phyloP scores from a whole-genome alignment of 116 monocot species.

The Phalaenopsis hybrid region DNA sequence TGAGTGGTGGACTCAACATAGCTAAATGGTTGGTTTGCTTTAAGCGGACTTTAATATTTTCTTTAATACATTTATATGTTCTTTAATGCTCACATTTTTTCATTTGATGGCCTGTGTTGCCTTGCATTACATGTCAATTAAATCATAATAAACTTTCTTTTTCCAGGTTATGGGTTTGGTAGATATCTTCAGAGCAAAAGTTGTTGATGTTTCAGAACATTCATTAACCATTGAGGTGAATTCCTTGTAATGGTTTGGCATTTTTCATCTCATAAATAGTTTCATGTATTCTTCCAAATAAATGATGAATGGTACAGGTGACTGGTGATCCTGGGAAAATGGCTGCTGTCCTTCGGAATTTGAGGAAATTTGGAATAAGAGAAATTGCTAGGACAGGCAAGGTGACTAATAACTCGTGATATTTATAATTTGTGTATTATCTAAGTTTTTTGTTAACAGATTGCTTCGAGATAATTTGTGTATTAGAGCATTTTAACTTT shows the following conservation, averaged over 20 bases:
- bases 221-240: conserved; percentile 77
- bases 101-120: neutral
- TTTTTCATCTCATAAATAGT: neutral
- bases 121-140: neutral
- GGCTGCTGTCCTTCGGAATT: conserved; percentile 66
- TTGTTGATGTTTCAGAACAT: conserved; percentile 85
- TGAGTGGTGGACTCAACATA: neutral
- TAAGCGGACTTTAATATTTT: neutral
- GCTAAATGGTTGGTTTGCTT: neutral
- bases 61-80: neutral
- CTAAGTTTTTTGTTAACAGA: no score
- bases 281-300: neutral
- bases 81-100: neutral
- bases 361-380: conserved; percentile 83
- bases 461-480: neutral
- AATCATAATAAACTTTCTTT: neutral
- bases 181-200: conserved; percentile 90
- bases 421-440: neutral
- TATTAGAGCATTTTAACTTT: neutral
- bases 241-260: neutral
- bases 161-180: conserved; percentile 81
- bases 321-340: conserved; percentile 99
- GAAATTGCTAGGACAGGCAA: conserved; percentile 98
- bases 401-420: conserved; percentile 25
- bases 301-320: conserved; percentile 46